Percentiles rank a stretch among this genome's conserved stretches.
phyloP scores from a whole-genome alignment of 2,329 filamentous ascomycete genomes.

The Elsinoe fawcettii region DNA sequence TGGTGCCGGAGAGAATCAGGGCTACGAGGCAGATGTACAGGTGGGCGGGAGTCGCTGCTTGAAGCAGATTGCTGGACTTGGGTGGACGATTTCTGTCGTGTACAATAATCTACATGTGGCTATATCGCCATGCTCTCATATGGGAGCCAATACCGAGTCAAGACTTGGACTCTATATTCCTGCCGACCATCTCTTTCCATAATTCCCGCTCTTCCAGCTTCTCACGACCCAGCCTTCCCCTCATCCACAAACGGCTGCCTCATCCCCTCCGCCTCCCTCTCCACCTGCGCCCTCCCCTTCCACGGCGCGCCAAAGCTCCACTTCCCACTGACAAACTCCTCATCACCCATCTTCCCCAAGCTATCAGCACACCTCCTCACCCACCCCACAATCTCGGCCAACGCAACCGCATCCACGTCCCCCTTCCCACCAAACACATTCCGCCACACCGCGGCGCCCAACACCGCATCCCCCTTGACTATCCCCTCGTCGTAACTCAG shows the following conservation, averaged over 20 bases:
- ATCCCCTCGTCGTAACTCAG: constrained; percentile 79
- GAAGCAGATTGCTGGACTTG: background rate
- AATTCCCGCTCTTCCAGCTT: background rate
- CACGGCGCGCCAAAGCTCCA: constrained; percentile 45
- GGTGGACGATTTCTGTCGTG: background rate
- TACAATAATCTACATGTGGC: background rate
- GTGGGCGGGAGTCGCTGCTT: constrained; percentile 4
- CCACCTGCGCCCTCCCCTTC: constrained; percentile 27
- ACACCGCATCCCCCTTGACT: constrained; percentile 65
- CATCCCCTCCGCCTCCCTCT: constrained; percentile 28
- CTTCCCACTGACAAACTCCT: constrained; percentile 39
- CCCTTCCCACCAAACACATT: constrained; percentile 76
- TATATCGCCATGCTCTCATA: too few species aligned
- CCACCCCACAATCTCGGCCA: constrained; percentile 57
- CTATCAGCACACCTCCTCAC: constrained; percentile 51
- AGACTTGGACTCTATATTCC: too few species aligned
- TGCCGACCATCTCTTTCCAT: background rate
- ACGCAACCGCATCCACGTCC: constrained; percentile 52
- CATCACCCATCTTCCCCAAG: constrained; percentile 48
- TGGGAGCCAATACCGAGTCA: too few species aligned
- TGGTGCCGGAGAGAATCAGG: background rate
- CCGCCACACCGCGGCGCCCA: constrained; percentile 81
- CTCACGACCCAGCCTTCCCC: constrained; percentile 20
- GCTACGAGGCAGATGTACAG: background rate
- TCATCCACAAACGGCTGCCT: constrained; percentile 23